Percentiles rank a stretch among this genome's conserved stretches.
These are phyloP conservation scores for Acephala macrosclerotiorum DNA, from an alignment of 2,329 filamentous ascomycete genomes.

Conservation along the genomic window DNA sequence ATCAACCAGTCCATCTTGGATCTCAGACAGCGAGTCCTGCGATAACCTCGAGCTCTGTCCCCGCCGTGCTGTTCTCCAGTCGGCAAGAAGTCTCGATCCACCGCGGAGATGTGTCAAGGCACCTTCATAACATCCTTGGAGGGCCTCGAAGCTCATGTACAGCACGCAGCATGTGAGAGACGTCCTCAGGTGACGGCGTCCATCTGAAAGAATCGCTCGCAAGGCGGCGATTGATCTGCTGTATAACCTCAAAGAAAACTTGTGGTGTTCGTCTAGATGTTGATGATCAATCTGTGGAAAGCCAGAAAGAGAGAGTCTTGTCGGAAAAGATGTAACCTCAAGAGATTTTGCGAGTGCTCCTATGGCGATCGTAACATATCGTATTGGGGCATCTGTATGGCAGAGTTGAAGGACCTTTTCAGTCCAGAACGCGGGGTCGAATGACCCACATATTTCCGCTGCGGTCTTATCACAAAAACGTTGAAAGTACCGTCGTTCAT, in stretches of 20 bases:
- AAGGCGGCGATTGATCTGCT: constrained; percentile 42
- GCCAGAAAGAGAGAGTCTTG: constrained; percentile 41
- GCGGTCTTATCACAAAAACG: constrained; percentile 44
- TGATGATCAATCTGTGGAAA: constrained; percentile 43
- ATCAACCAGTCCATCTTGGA: constrained; percentile 43
- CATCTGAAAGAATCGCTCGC: constrained; percentile 39
- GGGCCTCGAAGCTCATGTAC: constrained; percentile 44
- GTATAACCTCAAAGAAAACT: constrained; percentile 42
- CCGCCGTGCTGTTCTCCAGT: constrained; percentile 42
- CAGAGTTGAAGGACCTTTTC: constrained; percentile 44
- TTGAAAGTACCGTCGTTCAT: constrained; percentile 44
- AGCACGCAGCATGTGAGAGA: constrained; percentile 43
- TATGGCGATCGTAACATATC: constrained; percentile 42
- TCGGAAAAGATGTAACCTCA: constrained; percentile 42
- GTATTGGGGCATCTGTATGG: constrained; percentile 41
- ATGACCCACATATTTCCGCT: constrained; percentile 40
- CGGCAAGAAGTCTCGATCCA: constrained; percentile 41
- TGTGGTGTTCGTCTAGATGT: constrained; percentile 43
- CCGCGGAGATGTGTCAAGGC: constrained; percentile 42
- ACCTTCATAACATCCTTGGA: constrained; percentile 43
- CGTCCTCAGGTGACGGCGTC: constrained; percentile 42
- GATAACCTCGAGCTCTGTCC: constrained; percentile 41
- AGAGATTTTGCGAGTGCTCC: constrained; percentile 42
- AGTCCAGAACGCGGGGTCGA: constrained; percentile 43
- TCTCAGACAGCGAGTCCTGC: constrained; percentile 43